These are phyloP conservation scores for Hymenoscyphus repandus DNA, from an alignment of 2,329 filamentous ascomycete species.

Conservation along the genomic window DNA sequence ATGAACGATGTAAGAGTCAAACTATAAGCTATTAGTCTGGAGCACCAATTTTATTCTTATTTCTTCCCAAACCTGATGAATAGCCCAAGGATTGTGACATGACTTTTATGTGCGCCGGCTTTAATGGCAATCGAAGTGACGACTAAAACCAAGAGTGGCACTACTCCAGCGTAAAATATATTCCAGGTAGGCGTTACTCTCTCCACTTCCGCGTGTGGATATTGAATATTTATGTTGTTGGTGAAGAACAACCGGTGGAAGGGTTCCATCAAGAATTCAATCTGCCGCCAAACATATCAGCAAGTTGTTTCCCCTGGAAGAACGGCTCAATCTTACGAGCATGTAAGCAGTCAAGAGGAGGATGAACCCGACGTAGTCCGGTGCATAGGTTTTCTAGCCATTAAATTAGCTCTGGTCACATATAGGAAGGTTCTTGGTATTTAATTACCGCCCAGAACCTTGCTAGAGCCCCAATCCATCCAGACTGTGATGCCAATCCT, in stretches of 20 bases:
- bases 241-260: conserved; percentile 95
- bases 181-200: conserved; percentile 68
- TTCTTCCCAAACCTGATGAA: conserved; percentile 49
- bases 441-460: conserved; percentile 30
- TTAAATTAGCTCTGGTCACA: not conserved
- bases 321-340: conserved; percentile 39
- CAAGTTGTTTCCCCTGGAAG: not conserved
- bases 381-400: conserved; percentile 70
- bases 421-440: not conserved
- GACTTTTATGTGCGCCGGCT: conserved; percentile 70
- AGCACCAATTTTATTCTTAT: too few species aligned
- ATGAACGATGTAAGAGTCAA: conserved; percentile 74
- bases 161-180: conserved; percentile 62
- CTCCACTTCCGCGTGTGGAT: conserved; percentile 78
- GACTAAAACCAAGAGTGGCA: conserved; percentile 64
- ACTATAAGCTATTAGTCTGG: conserved; percentile 10
- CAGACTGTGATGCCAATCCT: conserved; percentile 21
- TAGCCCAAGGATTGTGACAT: conserved; percentile 79
- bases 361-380: conserved; percentile 78
- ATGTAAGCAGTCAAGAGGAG: conserved; percentile 65
- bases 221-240: conserved; percentile 77
- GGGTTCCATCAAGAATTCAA: conserved; percentile 67
- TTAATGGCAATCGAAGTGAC: conserved; percentile 58
- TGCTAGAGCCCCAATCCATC: conserved; percentile 29
- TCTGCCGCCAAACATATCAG: conserved; percentile 35